These are phyloP conservation scores for Halocafeteria seosinensis DNA, from an alignment of 108 stramenopile species.

Conservation along the genomic window DNA sequence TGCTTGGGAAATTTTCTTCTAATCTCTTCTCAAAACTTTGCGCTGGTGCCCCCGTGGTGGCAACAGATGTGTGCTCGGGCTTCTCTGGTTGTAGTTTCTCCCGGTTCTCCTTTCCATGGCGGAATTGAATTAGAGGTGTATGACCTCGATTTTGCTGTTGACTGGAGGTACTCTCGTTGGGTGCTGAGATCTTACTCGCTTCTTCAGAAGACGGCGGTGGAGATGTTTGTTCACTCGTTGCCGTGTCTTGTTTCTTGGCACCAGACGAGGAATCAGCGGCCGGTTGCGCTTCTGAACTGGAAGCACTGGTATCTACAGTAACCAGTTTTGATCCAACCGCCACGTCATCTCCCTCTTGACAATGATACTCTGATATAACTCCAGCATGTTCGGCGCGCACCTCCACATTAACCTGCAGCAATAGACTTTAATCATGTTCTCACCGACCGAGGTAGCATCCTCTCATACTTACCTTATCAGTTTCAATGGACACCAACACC, in stretches of 20 bases:
- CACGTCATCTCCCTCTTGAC: background rate
- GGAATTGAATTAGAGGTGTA: background rate
- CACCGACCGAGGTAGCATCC: background rate
- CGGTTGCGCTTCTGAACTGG: background rate
- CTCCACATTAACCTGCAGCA: background rate
- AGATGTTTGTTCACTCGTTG: background rate
- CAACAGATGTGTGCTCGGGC: background rate
- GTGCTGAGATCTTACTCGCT: background rate
- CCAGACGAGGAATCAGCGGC: background rate
- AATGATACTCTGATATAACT: background rate
- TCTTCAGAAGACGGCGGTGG: background rate
- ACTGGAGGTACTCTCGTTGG: too few species aligned
- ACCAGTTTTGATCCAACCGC: background rate
- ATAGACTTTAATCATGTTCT: background rate
- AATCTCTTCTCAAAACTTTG: too few species aligned
- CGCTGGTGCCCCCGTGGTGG: background rate
- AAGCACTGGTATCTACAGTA: background rate
- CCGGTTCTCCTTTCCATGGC: constrained; percentile 2
- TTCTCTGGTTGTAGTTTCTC: background rate
- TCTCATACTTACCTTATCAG: background rate
- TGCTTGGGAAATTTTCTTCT: background rate
- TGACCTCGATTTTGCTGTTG: too few species aligned
- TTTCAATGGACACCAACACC: background rate
- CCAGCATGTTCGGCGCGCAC: background rate
- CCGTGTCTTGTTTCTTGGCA: background rate